Conservation (phyloP, 1,284 basidiomycete genomes). For the Leucoagaricus sp. region DNA sequence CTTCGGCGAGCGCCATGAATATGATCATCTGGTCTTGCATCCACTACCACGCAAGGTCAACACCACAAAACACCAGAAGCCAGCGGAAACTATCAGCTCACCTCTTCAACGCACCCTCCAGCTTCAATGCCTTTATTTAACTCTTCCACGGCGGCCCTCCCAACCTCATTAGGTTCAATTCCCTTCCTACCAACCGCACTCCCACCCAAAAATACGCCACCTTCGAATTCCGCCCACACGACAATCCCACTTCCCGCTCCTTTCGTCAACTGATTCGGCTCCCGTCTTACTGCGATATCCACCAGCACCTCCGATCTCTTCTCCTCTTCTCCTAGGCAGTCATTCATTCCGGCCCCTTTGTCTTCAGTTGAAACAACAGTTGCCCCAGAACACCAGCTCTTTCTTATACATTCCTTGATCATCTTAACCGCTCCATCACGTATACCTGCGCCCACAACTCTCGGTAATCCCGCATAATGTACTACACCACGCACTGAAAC, state of each 20-base stretch:
- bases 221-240: slow-evolving; percentile 68
- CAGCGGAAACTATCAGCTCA: slow-evolving; percentile 25
- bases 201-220: slow-evolving; percentile 64
- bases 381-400: slow-evolving; percentile 21
- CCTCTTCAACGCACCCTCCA: slow-evolving; percentile 73
- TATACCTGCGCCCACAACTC: slow-evolving; percentile 53
- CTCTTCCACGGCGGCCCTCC: slow-evolving; percentile 58
- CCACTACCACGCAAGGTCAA: slow-evolving; percentile 26
- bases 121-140: slow-evolving; percentile 53
- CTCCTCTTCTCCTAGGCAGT: neutral
- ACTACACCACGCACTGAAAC: slow-evolving; percentile 52
- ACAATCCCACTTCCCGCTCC: slow-evolving; percentile 70
- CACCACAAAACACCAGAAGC: neutral
- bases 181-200: slow-evolving; percentile 59
- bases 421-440: slow-evolving; percentile 45
- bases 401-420: slow-evolving; percentile 26
- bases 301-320: slow-evolving; percentile 25
- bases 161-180: slow-evolving; percentile 45
- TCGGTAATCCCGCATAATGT: slow-evolving; percentile 63
- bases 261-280: slow-evolving; percentile 45
- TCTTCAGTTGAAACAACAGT: slow-evolving; percentile 4
- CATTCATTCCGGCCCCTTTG: slow-evolving; percentile 5
- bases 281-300: slow-evolving; percentile 47
- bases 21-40: slow-evolving; percentile 74
- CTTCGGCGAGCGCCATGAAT: slow-evolving; percentile 69